Evolutionary conservation across 208 protist species (phyloP), one percentile per base, ranked within the genome.

Genomic region (Wallacemonas sp.): DNA sequence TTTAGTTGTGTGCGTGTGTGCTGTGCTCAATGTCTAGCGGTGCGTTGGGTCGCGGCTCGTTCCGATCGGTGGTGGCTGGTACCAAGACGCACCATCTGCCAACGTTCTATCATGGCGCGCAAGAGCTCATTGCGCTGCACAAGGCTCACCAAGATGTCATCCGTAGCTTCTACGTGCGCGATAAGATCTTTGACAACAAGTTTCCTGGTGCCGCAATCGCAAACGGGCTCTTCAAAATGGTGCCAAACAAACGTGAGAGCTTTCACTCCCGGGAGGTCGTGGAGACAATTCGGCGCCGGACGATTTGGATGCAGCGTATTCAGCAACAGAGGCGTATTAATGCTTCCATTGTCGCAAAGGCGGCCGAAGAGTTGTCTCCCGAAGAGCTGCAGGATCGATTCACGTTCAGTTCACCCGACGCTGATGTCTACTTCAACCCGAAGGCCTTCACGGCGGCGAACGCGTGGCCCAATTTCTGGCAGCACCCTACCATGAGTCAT

Each of bases 141-240:
- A 83, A 80, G 38, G 83, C 81, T 11, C 78, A 94, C 64, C 64
- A 78, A 30, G 83, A 92, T 17, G 92, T 96, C 11, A 63, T 84
- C 32, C 80, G 79, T 14, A 60, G 81, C 66, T 94, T 96, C 48
- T 76, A 81, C 27, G 83, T 95, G 2, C 74, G 92, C 1, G 92
- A 96, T 56, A 92, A 90, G 48, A 71, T 96, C 23, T 95, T 96
- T 67, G 88, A 96, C 69, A 96, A 96, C 65, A 94, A 94, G 61
- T 94, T 96, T 68, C 88, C 88, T 2, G 83, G 80, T 1, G 74
- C 65, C 9, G 71, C 80, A 4, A 36, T 93, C 23, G 92, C 82
- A 11, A 96, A 96, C 70, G 92, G 92, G 8, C 63, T 95, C 21
- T 96, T 94, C 73, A 93, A 94, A 57, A 86, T 96, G 74, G 78